Evolutionary conservation across 495 filamentous ascomycete genomes (phyloP), one percentile per base, ranked within the genome.

Genomic region (Aspergillus heteromorphus): DNA sequence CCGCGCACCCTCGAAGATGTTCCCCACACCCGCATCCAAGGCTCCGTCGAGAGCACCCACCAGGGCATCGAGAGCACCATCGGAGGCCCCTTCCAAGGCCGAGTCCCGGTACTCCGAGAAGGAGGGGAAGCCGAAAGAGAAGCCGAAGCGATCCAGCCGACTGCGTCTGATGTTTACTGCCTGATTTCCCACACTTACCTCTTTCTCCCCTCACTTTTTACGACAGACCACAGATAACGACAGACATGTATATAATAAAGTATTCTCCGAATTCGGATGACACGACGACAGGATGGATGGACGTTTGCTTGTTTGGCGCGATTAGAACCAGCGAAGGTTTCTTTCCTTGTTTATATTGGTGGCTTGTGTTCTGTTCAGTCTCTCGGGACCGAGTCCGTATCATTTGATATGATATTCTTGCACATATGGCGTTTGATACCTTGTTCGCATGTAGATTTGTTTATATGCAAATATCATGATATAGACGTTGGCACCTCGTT

Each of bases 81-180:
- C 62, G 1, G 45, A 41, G 21, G 57, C 60, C 7, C 47, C 63
- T 1, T 63, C 59, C 29, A 58, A 65, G 36, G 27, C 65, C n/a
- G 58, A 62, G 25, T 64, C 63, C 6, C 50, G 50, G 4, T 20
- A 62, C 27, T 65, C 68, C 9, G 72, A 75, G 17, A 65, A 57
- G 20, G 69, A 72, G 29, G 62, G 58, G 47, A 60, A 67, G 20
- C 60, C 69, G n/a, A 73, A 66, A 48, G 70, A 74, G 41, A 73
- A 76, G 52, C 67, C 64, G 50, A 75, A 73, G 48, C 68, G 67
- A 16, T 67, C 74, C 17, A 77, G 73, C 43, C 65, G 64, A 13
- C 53, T 77, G 41, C 70, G 73, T 29, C 54, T 76, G n/a, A 73
- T 77, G 70, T 75, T 77, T 51, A 74, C 67, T 13, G 56, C 69